These are phyloP conservation scores for Rhododendron griersonianum DNA, from an alignment of 148 eudicot species.

Conservation along the genomic window DNA sequence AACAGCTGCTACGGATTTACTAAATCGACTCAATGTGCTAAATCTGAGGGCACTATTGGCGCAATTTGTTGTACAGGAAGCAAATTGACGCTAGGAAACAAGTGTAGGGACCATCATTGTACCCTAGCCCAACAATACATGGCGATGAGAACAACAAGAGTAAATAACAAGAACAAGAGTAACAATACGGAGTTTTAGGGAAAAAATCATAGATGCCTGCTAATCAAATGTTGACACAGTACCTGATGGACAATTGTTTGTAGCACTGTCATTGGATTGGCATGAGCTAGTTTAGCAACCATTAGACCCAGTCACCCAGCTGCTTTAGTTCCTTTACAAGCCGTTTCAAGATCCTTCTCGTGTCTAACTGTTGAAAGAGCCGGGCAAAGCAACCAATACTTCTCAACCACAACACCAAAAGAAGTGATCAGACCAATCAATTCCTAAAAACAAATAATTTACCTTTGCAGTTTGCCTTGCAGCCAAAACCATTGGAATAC, in stretches of 20 bases:
- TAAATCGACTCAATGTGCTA: neutral
- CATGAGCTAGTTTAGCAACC: constrained; percentile 99
- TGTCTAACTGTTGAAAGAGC: constrained; percentile 63
- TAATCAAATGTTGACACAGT: neutral
- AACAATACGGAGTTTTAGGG: too few species aligned
- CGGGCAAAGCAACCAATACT: constrained; percentile 1
- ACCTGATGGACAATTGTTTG: constrained; percentile 98
- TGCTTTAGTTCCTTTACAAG: constrained; percentile 98
- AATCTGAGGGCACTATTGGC: neutral
- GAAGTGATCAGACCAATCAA: neutral
- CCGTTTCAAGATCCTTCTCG: constrained; percentile 88
- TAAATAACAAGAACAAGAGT: too few species aligned
- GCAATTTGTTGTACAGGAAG: neutral
- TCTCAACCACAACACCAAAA: neutral
- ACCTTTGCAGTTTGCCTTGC: constrained; percentile 98
- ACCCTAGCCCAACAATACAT: neutral
- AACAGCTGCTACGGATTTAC: neutral
- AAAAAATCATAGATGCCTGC: neutral
- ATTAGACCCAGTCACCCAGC: constrained; percentile 94
- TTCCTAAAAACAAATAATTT: neutral
- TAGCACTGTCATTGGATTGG: constrained; percentile 96
- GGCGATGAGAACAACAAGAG: too few species aligned
- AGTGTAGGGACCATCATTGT: neutral
- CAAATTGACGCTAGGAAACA: neutral
- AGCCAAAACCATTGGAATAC: constrained; percentile 81